Evolutionary conservation across 495 filamentous ascomycete genomes (phyloP), one percentile per base, ranked within the genome.

Genomic region (Pyrenula massariospora): DNA sequence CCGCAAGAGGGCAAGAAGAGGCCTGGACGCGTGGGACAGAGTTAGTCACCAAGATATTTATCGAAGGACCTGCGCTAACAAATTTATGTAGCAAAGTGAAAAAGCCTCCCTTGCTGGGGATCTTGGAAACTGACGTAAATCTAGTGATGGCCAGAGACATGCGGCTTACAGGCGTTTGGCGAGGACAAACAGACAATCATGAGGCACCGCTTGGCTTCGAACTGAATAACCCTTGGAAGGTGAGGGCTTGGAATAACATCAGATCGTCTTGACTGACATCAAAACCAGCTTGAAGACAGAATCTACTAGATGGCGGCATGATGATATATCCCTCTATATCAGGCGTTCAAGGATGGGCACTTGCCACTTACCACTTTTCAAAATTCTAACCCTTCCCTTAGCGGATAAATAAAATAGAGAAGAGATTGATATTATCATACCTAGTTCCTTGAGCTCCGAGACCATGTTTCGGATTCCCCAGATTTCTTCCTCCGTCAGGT

Each of bases 61-160:
- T 31, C 2, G 42, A 42, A 24, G 21, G 24, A n/a, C 42, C 21
- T 24, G 19, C 36, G 24, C 52, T 60, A 22, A 24, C 51, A 31
- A 25, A 42, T 8, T 11, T 11, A 11, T 58, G 20, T 50, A 63
- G 61, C 57, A 62, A 55, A 66, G 60, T 62, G 61, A 62, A 12
- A 5, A 19, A 2, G 25, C 21, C 52, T 15, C 8, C 20, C 42
- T 24, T 1, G 10, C 22, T 23, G 10, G 10, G 21, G n/a, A 20
- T 23, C 3, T 3, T 24, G 19, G 20, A 49, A 22, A 0, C n/a
- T 24, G 2, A 22, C 49, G 12, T 0, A 24, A 25, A 52, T 61
- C 62, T 20, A 97, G 93, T 99, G 94, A 96, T 97, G 91, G 86
- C 96, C 57, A 83, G 93, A 65, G 93, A 99, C 68, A 75, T 84